A percentile compares a stretch with the other conserved stretches of the same genome.
Conservation (phyloP, 2,329 filamentous ascomycete species). For the Rasamsonia emersonii region DNA sequence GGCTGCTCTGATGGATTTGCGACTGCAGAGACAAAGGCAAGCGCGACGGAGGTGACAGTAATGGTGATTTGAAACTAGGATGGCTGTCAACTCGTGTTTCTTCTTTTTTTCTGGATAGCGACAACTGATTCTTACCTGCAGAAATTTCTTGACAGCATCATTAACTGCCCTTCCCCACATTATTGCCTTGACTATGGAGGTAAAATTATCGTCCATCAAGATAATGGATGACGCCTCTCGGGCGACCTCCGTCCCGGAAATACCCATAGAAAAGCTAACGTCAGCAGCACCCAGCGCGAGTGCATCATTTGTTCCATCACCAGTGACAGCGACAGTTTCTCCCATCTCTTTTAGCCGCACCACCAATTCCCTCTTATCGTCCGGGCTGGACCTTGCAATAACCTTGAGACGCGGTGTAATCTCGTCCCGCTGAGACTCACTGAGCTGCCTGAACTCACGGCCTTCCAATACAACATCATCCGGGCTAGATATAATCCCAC, state of each 20-base stretch:
- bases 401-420: slow-evolving; percentile 49
- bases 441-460: slow-evolving; percentile 67
- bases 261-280: slow-evolving; percentile 81
- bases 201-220: slow-evolving; percentile 75
- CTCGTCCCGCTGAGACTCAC: slow-evolving; percentile 61
- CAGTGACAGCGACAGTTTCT: slow-evolving; percentile 77
- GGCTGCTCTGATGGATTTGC: slow-evolving; percentile 47
- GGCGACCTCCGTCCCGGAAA: slow-evolving; percentile 72
- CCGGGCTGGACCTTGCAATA: slow-evolving; percentile 50
- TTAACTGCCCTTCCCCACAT: slow-evolving; percentile 63
- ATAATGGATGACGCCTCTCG: slow-evolving; percentile 60
- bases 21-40: slow-evolving; percentile 58
- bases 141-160: slow-evolving; percentile 51
- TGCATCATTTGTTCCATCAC: slow-evolving; percentile 81
- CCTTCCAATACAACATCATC: slow-evolving; percentile 58
- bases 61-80: slow-evolving; percentile 41
- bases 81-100: slow-evolving; percentile 14
- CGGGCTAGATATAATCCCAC: slow-evolving; percentile 62
- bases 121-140: slow-evolving; percentile 44
- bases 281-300: slow-evolving; percentile 73
- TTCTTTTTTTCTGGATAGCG: too few relatives aligned
- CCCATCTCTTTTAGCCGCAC: slow-evolving; percentile 51
- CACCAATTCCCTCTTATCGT: slow-evolving; percentile 78
- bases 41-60: slow-evolving; percentile 58
- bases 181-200: slow-evolving; percentile 74